A percentile compares a stretch with the other conserved stretches of the same genome.
phyloP scores from a whole-genome alignment of 345 rosid species.

The Citrus australasica region DNA sequence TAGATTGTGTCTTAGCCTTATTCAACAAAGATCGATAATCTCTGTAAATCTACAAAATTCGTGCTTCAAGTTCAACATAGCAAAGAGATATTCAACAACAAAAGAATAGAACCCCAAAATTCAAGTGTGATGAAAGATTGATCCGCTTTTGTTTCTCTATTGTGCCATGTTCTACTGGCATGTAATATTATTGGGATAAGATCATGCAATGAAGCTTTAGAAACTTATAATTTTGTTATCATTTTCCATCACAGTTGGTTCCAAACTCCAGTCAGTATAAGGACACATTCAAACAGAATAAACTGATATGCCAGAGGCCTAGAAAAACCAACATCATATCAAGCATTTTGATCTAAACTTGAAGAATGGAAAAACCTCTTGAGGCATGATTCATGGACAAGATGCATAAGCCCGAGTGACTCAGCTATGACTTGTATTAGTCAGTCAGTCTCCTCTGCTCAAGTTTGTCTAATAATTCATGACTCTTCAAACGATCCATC shows the following conservation, averaged over 20 bases:
- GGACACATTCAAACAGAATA: not conserved
- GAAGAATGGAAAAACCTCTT: not conserved
- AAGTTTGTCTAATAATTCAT: conserved; percentile 24
- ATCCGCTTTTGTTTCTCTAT: too few species aligned
- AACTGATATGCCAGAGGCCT: not conserved
- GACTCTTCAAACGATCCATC: conserved; percentile 46
- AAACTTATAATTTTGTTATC: not conserved
- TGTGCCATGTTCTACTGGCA: too few species aligned
- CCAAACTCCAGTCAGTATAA: not conserved
- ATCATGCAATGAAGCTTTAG: not conserved
- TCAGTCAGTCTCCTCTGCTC: not conserved
- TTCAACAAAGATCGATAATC: too few species aligned
- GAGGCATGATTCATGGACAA: not conserved
- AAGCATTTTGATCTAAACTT: not conserved
- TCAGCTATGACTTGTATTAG: not conserved
- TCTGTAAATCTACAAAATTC: too few species aligned
- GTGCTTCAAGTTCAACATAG: too few species aligned
- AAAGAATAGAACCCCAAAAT: too few species aligned
- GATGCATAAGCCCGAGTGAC: not conserved
- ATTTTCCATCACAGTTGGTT: not conserved
- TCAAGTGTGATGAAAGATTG: too few species aligned
- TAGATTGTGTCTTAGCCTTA: too few species aligned
- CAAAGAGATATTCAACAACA: too few species aligned
- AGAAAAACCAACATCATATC: not conserved
- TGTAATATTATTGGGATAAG: too few species aligned